phyloP scores from a whole-genome alignment of 345 rosid genomes.

The Salix dunnii region DNA sequence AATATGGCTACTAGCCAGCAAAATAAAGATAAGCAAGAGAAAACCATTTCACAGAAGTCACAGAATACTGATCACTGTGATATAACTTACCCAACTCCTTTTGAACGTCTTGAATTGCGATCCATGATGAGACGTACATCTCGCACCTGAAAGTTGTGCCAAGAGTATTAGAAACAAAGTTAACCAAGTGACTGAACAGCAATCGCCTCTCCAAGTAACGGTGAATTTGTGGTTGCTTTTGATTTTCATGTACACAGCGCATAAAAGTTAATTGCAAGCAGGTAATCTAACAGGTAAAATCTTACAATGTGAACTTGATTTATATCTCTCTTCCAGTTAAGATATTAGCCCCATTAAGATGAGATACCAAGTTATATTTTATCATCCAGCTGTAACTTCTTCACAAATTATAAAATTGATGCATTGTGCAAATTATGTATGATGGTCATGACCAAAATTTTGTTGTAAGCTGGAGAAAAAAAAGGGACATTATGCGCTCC shows the following conservation, averaged over 20 bases:
- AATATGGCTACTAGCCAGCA: not conserved
- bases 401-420: not conserved
- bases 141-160: slow-evolving; percentile 63
- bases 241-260: not conserved
- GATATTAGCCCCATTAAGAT: not conserved
- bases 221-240: not conserved
- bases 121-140: slow-evolving; percentile 98
- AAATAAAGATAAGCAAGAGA: not conserved
- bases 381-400: not conserved
- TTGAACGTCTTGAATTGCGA: slow-evolving; percentile 92
- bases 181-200: not conserved
- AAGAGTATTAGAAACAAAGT: slow-evolving; percentile 6
- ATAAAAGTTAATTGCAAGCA: not conserved
- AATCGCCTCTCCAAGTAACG: not conserved
- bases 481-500: not conserved
- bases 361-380: not conserved
- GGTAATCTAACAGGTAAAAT: not conserved
- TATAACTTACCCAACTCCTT: slow-evolving; percentile 79
- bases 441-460: not conserved
- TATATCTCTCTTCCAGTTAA: not conserved
- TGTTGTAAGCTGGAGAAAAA: not conserved
- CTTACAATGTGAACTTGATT: not conserved
- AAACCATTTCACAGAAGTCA: not conserved
- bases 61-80: not conserved
- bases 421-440: not conserved